Evolutionary conservation across 352 stramenopile genomes (phyloP), one percentile per base, ranked within the genome.

Genomic region (Thraustochytrium striatum): DNA sequence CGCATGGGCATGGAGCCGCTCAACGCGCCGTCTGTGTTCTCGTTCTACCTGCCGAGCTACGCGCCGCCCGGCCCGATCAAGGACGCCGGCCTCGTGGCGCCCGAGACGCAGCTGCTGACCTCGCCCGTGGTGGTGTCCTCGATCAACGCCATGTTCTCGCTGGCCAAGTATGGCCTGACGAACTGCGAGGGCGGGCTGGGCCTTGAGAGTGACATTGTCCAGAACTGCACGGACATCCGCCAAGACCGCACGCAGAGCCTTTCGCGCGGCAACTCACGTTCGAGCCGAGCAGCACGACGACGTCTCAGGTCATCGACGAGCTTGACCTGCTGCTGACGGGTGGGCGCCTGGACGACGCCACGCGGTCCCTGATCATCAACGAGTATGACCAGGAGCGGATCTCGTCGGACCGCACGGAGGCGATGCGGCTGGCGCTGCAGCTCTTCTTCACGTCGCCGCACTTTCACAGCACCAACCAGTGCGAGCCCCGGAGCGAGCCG

Each of bases 21-120:
- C 52, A 58, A 85, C 33, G 85, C 85, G 35, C 84, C 85, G 21
- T 84, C 68, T 25, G 86, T 90, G 0, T 91, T 90, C 73, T 84
- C 68, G 19, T 91, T 85, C 62, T 89, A 88, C 69, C 65, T 85
- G 13, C 86, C 87, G 38, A 78, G 88, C 28, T 83, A 79, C 73
- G 30, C 83, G 33, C 57, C 70, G 44, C 19, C n/a, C 38, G 85
- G 85, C 13, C 72, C 81, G 39, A 80, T 85, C 0, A 19, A 81
- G 2, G 69, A 78, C 41, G 81, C 79, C 55, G 61, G 58, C 19
- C 57, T 88, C 2, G 69, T 87, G 39, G 65, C 72, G 2, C 87
- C 87, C 32, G 85, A 90, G 69, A 57, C 62, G 52, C 83, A 86
- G 81, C n/a, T 90, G 19, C 41, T 87, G 11, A 85, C 72, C 38